Evolutionary conservation across 2,329 filamentous ascomycete species (phyloP), one percentile per base, ranked within the genome.

Genomic region (Cladophialophora carrionii): DNA sequence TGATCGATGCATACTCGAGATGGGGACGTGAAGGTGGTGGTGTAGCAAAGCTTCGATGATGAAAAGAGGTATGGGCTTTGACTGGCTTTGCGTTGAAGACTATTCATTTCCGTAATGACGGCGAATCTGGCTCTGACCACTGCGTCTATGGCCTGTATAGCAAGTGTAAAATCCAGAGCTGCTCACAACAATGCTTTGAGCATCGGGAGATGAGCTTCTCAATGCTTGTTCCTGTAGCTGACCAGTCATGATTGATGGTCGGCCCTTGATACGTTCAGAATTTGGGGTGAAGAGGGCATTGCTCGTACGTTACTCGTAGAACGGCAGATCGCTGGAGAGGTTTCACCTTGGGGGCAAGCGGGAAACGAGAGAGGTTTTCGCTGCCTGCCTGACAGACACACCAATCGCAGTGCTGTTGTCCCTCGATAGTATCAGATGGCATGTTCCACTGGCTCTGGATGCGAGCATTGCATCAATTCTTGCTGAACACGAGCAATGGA

Each of bases 401-500:
- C 20, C 57, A 60, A 32, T 20, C 24, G 31, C 31, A n/a, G 7
- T 2, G n/a, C 34, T n/a, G 20, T 17, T 17, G 32, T 17, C 57
- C 12, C 31, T 43, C 26, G 29, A 53, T 31, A 41, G 46, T 31
- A 26, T 53, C n/a, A 26, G 31, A 24, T 24, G 29, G 46, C 57
- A 32, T 34, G 26, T 54, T 34, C 17, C 29, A 34, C 29, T 34
- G 52, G 17, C 24, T 34, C 10, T 26, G 4, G 31, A 53, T 7
- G 31, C 32, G 32, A 24, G 57, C 57, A 29, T 53, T 52, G 46
- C 51, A 55, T 22, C 56, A 60, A 43, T 26, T 56, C 43, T 43
- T 57, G 46, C 29, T 31, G 61, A 63, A 64, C 64, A 67, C 52
- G 64, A 60, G 61, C 48, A 34, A 41, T n/a, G 37, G 41, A 65